Conservation (phyloP, 1,139 yeast genomes). For the Candida frijolesensis region DNA sequence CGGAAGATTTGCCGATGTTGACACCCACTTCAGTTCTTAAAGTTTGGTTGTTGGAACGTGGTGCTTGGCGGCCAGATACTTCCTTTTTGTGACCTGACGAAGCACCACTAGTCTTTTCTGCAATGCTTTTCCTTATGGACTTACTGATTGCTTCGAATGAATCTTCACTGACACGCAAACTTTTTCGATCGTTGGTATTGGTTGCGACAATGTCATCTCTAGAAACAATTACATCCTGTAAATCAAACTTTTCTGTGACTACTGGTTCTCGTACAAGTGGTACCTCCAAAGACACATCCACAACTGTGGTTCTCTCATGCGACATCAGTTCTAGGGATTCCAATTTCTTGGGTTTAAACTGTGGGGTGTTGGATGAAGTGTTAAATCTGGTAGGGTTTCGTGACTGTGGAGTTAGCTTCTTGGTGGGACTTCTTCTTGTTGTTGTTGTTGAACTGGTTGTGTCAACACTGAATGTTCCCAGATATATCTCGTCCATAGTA, state of each 20-base stretch:
- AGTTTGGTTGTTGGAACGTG: background rate
- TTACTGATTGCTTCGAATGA: conserved; percentile 40
- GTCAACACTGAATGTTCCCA: conserved; percentile 1
- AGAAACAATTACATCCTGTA: background rate
- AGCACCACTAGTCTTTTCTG: conserved; percentile 26
- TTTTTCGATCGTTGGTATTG: background rate
- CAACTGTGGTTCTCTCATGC: background rate
- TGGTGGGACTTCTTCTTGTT: background rate
- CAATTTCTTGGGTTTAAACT: background rate
- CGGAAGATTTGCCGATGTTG: background rate
- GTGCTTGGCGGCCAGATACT: background rate
- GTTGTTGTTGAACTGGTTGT: background rate
- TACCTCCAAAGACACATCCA: background rate
- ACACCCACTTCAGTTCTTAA: conserved; percentile 5
- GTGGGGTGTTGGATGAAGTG: background rate
- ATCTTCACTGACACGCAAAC: conserved; percentile 15
- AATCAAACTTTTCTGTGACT: too few species aligned
- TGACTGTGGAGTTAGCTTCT: background rate
- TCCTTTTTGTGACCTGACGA: background rate
- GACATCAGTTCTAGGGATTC: background rate
- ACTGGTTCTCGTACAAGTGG: background rate
- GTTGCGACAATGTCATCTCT: background rate
- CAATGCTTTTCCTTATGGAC: conserved; percentile 42
- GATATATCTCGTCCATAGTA: conserved; percentile 24
- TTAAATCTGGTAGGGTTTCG: background rate